A percentile compares a stretch with the other conserved stretches of the same genome.
phyloP scores from a whole-genome alignment of 495 filamentous ascomycete genomes.

The Aspergillus ellipticus region DNA sequence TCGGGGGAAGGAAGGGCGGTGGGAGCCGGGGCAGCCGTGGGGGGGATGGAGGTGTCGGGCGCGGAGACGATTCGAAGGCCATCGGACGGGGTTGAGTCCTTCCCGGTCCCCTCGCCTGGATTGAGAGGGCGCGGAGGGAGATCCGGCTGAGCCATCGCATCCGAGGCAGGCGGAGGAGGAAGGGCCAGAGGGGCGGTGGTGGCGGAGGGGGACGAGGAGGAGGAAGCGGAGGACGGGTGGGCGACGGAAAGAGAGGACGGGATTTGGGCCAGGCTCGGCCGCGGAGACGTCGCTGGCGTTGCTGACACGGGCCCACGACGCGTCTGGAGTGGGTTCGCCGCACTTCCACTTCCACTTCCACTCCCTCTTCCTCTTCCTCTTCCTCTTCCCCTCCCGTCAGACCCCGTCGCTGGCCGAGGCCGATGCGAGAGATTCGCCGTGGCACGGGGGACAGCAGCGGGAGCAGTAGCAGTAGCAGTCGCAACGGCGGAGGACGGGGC shows the following conservation, averaged over 20 bases:
- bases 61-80: neutral
- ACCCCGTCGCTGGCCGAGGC: no score
- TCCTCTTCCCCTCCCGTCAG: no score
- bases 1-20: conserved; percentile 21
- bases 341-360: no score
- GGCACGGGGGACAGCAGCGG: neutral
- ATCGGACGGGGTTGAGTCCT: neutral
- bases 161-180: conserved; percentile 3
- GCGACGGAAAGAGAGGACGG: neutral
- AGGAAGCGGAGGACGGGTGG: conserved; percentile 2
- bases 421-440: no score
- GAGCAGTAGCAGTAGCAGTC: neutral
- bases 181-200: neutral
- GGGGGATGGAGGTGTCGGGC: neutral
- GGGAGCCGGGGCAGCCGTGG: neutral
- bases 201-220: neutral
- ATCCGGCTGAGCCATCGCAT: neutral
- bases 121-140: neutral
- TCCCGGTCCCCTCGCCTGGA: neutral
- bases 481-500: neutral
- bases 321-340: neutral
- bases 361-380: no score
- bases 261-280: neutral
- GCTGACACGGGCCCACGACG: neutral
- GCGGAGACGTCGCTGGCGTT: neutral